phyloP scores from a whole-genome alignment of 441 rosid genomes.

The Croton setiger region DNA sequence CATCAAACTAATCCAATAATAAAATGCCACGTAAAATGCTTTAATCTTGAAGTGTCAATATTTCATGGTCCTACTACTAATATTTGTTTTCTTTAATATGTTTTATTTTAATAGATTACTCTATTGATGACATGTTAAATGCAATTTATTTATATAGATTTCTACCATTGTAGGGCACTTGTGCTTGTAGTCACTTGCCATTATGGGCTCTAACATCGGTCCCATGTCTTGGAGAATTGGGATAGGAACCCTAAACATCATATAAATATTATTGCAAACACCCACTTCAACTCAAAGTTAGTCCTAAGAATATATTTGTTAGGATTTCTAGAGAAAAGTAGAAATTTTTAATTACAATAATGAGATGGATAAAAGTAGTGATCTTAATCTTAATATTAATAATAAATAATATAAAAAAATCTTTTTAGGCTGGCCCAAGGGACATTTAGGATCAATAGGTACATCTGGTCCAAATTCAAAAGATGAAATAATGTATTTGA shows the following conservation, averaged over 20 bases:
- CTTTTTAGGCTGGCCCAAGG: neutral
- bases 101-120: too few relatives aligned
- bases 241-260: neutral
- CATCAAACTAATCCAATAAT: too few relatives aligned
- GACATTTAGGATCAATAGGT: neutral
- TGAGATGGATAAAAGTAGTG: neutral
- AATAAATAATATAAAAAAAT: neutral
- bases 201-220: neutral
- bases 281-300: neutral
- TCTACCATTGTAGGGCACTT: neutral
- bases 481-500: neutral
- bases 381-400: too few relatives aligned
- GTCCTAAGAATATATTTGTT: too few relatives aligned
- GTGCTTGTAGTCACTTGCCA: neutral
- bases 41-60: too few relatives aligned
- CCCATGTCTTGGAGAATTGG: constrained; percentile 1
- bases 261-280: neutral
- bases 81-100: too few relatives aligned
- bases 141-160: too few relatives aligned
- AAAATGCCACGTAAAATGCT: too few relatives aligned
- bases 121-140: too few relatives aligned
- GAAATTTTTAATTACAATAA: neutral
- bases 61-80: too few relatives aligned
- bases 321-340: too few relatives aligned
- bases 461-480: neutral